These are phyloP conservation scores for Aeminium ludgeri DNA, from an alignment of 495 filamentous ascomycete species.

Conservation along the genomic window DNA sequence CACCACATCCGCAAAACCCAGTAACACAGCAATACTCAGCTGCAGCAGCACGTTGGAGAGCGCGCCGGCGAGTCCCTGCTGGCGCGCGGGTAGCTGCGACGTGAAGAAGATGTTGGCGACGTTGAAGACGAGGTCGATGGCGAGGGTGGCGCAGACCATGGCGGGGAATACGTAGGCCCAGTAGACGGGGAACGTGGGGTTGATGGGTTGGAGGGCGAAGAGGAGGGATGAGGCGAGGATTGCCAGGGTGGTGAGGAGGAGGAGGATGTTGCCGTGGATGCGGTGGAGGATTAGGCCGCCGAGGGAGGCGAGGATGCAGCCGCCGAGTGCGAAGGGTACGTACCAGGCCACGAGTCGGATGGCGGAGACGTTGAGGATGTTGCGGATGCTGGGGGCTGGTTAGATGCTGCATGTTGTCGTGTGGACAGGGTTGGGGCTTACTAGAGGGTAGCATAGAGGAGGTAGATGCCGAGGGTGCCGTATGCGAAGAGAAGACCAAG, in stretches of 20 bases:
- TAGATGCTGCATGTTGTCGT: neutral
- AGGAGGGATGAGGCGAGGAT: slow-evolving; percentile 49
- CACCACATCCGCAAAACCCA: slow-evolving; percentile 60
- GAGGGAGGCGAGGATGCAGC: slow-evolving; percentile 48
- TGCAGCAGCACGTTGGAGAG: slow-evolving; percentile 23
- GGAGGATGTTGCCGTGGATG: slow-evolving; percentile 51
- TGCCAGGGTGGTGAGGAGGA: slow-evolving; percentile 48
- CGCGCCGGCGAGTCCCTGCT: slow-evolving; percentile 64
- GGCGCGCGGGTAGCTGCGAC: slow-evolving; percentile 47
- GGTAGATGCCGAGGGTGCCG: slow-evolving; percentile 53
- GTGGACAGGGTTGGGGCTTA: slow-evolving; percentile 27
- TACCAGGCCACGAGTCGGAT: slow-evolving; percentile 67
- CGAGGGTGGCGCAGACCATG: slow-evolving; percentile 67
- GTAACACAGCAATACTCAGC: slow-evolving; percentile 63
- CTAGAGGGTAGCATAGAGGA: slow-evolving; percentile 70
- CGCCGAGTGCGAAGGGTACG: slow-evolving; percentile 57
- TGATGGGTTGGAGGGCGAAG: slow-evolving; percentile 49
- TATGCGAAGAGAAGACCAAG: slow-evolving; percentile 57
- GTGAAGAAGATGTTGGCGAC: slow-evolving; percentile 75
- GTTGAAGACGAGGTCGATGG: slow-evolving; percentile 71
- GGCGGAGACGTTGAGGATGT: slow-evolving; percentile 45
- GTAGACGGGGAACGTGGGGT: slow-evolving; percentile 16
- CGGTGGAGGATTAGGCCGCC: slow-evolving; percentile 67
- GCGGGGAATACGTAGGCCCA: slow-evolving; percentile 66
- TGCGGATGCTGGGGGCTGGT: slow-evolving; percentile 36